A percentile compares a stretch with the other conserved stretches of the same genome.
phyloP scores from a whole-genome alignment of 129 eudicot species.

The Deinandra increscens region DNA sequence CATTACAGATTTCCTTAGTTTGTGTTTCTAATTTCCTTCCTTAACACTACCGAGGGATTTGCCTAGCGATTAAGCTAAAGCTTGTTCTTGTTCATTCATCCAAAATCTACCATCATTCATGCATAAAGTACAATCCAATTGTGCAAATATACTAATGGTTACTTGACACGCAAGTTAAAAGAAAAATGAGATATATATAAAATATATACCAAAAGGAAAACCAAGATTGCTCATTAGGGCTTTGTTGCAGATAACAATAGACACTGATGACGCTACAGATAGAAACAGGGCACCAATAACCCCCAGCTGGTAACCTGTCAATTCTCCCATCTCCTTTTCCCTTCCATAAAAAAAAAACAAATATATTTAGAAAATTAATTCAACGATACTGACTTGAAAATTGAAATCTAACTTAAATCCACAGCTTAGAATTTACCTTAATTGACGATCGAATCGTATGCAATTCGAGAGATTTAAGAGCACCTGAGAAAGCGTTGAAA shows the following conservation, averaged over 20 bases:
- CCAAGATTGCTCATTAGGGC: conserved; percentile 97
- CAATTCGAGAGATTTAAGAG: neutral
- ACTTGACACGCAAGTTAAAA: conserved; percentile 22
- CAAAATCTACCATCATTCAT: conserved; percentile 1
- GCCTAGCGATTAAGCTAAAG: too few relatives aligned
- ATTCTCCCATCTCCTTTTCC: conserved; percentile 71
- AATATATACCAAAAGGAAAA: conserved; percentile 72
- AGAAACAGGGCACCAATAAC: conserved; percentile 88
- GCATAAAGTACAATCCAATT: neutral
- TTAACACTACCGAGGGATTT: neutral
- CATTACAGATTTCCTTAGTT: neutral
- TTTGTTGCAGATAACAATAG: conserved; percentile 94
- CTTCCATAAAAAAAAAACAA: neutral
- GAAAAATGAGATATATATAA: neutral
- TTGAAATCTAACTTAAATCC: neutral
- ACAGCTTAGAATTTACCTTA: conserved; percentile 8
- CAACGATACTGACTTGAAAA: neutral
- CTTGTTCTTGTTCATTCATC: neutral
- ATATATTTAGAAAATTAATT: neutral
- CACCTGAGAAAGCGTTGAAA: conserved; percentile 12
- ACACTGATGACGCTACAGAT: conserved; percentile 94
- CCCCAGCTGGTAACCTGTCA: conserved; percentile 70
- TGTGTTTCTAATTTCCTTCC: neutral
- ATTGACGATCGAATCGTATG: conserved; percentile 12
- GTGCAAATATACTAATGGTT: conserved; percentile 2